Evolutionary conservation across 768 basidiomycete species (phyloP), one percentile per base, ranked within the genome.

Genomic region (Suillus hirtellus): DNA sequence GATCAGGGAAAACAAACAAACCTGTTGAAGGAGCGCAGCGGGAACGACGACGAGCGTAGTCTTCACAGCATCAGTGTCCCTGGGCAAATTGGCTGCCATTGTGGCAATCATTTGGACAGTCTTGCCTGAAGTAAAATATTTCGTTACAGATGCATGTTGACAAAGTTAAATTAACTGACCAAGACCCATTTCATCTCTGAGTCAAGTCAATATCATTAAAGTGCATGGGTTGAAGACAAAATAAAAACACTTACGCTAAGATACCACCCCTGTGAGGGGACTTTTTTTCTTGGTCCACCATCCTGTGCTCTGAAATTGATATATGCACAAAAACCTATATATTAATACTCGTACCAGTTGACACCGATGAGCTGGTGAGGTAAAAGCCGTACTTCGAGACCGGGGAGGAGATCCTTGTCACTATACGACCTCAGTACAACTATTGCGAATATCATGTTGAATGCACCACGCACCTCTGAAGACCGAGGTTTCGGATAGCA

Each of bases 21-120:
- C 88, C 78, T 93, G 92, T 44, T 84, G 79, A 15, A 93, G 78
- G 37, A 95, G 80, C 7, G 90, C 90, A 0, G 90, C 84, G 1
- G 90, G 91, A 2, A 91, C 90, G 21, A 94, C 83, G 60, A 94
- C 83, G 2, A 93, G 83, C 10, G 88, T 93, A 0, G 85, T 85
- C 53, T 81, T 81, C 76, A 50, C 24, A 65, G 79, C 73, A 19
- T 84, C 83, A 35, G 83, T 77, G 0, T 72, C 67, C 0, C 70
- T 70, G 0, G 90, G 86, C 68, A 80, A 80, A 68, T 92, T 90
- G 70, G 81, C 81, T 21, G 82, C 84, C 85, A 93, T 92, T 0
- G 86, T 85, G 3, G 91, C 91, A 54, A 93, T 91, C 85, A 89
- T 88, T 70, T 91, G 89, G 1, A 91, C 86, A 9, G 89, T 90